Conservation (phyloP, 2,329 filamentous ascomycete genomes). For the Didymella arachidicola region DNA sequence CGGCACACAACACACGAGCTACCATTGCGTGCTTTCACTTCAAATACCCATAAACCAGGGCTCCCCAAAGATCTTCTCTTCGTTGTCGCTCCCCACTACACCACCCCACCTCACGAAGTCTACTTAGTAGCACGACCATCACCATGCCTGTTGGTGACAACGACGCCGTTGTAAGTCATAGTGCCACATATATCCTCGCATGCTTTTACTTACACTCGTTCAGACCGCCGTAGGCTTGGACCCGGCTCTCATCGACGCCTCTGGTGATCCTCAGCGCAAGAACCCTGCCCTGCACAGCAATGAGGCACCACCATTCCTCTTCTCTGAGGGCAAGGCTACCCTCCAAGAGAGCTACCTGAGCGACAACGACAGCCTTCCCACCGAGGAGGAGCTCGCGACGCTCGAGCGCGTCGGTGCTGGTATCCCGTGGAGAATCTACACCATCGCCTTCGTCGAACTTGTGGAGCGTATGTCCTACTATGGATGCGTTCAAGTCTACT, state of each 20-base stretch:
- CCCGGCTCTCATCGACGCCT: slow-evolving; percentile 44
- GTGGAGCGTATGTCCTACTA: slow-evolving; percentile 53
- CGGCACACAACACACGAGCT: slow-evolving; percentile 20
- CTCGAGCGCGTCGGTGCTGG: slow-evolving; percentile 46
- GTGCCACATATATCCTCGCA: not conserved
- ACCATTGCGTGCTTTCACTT: slow-evolving; percentile 25
- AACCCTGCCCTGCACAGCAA: slow-evolving; percentile 36
- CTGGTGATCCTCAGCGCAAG: slow-evolving; percentile 47
- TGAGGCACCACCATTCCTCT: slow-evolving; percentile 40
- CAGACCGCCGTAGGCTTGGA: slow-evolving; percentile 44
- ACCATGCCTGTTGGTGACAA: slow-evolving; percentile 38
- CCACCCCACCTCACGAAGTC: slow-evolving; percentile 15
- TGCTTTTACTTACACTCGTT: slow-evolving; percentile 21
- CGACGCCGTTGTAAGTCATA: slow-evolving; percentile 35
- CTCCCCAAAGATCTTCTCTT: slow-evolving; percentile 24
- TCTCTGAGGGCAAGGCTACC: slow-evolving; percentile 50
- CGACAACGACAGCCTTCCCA: slow-evolving; percentile 41
- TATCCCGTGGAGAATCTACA: slow-evolving; percentile 46
- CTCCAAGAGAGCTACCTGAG: slow-evolving; percentile 42
- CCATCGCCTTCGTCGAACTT: slow-evolving; percentile 50
- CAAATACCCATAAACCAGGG: slow-evolving; percentile 17
- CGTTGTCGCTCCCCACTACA: slow-evolving; percentile 25
- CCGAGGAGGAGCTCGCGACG: slow-evolving; percentile 46
- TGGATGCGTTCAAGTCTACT: slow-evolving; percentile 47
- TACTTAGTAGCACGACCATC: slow-evolving; percentile 27